Conservation (phyloP, 2,329 filamentous ascomycete species). For the Penicillium sp. region DNA sequence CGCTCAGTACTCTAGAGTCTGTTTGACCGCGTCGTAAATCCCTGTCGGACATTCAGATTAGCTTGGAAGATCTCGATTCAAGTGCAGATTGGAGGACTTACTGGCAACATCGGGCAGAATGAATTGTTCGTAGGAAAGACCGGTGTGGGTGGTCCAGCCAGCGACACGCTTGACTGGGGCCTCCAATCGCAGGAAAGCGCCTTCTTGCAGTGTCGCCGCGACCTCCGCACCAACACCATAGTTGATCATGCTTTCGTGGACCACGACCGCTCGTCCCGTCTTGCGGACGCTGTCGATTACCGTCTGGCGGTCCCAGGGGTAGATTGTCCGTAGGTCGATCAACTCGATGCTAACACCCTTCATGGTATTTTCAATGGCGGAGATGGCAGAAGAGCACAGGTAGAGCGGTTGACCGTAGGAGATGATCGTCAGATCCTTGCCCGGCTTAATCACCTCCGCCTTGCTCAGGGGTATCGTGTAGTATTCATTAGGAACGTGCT, state of each 20-base stretch:
- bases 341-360: slow-evolving; percentile 74
- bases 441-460: slow-evolving; percentile 79
- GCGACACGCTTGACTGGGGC: slow-evolving; percentile 83
- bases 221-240: slow-evolving; percentile 87
- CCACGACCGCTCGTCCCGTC: slow-evolving; percentile 82
- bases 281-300: slow-evolving; percentile 81
- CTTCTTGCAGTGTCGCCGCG: slow-evolving; percentile 83
- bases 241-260: slow-evolving; percentile 91
- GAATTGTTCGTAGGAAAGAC: slow-evolving; percentile 76
- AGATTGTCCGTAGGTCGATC: slow-evolving; percentile 84
- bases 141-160: slow-evolving; percentile 86
- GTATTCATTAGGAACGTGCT: slow-evolving; percentile 79
- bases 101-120: slow-evolving; percentile 83
- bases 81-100: slow-evolving; percentile 54
- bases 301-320: slow-evolving; percentile 85
- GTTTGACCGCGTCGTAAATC: slow-evolving; percentile 71
- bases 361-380: slow-evolving; percentile 72
- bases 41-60: slow-evolving; percentile 47
- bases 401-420: slow-evolving; percentile 91
- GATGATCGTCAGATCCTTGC: slow-evolving; percentile 78
- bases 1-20: slow-evolving; percentile 63
- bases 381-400: slow-evolving; percentile 75
- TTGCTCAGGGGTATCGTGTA: slow-evolving; percentile 85
- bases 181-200: slow-evolving; percentile 80
- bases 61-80: neutral